A percentile compares a stretch with the other conserved stretches of the same genome.
Conservation (phyloP, 2,329 filamentous ascomycete species). For the Furcasterigmium sp. region DNA sequence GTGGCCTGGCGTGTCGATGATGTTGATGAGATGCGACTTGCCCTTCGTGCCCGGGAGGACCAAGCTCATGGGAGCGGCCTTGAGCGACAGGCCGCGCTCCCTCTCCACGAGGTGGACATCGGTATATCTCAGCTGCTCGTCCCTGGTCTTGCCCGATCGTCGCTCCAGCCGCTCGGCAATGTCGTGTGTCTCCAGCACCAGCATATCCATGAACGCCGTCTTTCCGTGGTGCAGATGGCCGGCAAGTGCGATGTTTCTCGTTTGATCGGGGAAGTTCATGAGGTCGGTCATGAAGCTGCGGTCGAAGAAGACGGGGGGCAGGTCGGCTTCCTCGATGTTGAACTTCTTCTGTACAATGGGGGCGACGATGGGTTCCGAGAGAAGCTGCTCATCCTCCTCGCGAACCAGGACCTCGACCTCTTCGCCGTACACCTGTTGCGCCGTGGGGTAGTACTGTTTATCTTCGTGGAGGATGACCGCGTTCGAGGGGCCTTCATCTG, state of each 20-base stretch:
- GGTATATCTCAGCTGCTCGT: constrained; percentile 92
- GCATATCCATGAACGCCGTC: constrained; percentile 97
- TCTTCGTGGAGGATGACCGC: constrained; percentile 98
- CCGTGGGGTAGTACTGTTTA: constrained; percentile 99
- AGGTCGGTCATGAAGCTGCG: constrained; percentile 91
- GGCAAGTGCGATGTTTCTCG: constrained; percentile 84
- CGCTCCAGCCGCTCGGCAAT: constrained; percentile 74
- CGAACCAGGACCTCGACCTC: constrained; percentile 95
- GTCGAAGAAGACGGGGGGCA: constrained; percentile 83
- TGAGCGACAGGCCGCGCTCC: constrained; percentile 85
- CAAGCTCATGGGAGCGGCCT: constrained; percentile 90
- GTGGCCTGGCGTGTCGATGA: constrained; percentile 93
- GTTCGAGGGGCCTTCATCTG: constrained; percentile 74
- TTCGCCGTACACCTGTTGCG: constrained; percentile 87
- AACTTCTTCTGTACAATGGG: constrained; percentile 96
- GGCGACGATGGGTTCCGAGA: constrained; percentile 88
- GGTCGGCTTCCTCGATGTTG: constrained; percentile 83
- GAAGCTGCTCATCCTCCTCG: constrained; percentile 92
- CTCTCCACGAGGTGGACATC: constrained; percentile 87
- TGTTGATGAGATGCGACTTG: constrained; percentile 92
- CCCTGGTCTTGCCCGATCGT: constrained; percentile 72
- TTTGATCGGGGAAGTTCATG: constrained; percentile 94
- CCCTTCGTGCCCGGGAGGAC: constrained; percentile 82
- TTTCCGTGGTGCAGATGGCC: constrained; percentile 97
- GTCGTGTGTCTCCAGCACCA: constrained; percentile 92